Percentiles rank a stretch among this genome's conserved stretches.
Evolutionary conservation across 2,329 filamentous ascomycete species (phyloP).

Genomic region (Aureobasidium sp.): DNA sequence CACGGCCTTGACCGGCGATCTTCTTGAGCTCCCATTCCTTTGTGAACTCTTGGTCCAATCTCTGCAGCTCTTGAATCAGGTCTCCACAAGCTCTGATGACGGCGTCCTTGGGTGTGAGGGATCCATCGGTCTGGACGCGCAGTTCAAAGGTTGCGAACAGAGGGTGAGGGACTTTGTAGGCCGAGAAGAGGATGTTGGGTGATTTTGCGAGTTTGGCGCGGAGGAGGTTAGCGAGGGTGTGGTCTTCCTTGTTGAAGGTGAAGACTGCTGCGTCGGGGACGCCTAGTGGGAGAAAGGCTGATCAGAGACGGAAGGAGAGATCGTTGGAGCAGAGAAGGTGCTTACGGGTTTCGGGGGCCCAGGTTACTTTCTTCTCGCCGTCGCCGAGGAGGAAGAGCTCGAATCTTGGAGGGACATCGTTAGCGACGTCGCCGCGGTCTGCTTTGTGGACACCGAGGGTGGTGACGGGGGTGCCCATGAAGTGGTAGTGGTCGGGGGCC

Average conservation of each 20-base stretch:
- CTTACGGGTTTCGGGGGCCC: slow-evolving; percentile 81
- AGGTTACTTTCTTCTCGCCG: slow-evolving; percentile 88
- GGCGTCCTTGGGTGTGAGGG: slow-evolving; percentile 79
- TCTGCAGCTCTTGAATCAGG: slow-evolving; percentile 70
- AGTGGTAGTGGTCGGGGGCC: slow-evolving; percentile 13
- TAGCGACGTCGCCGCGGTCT: slow-evolving; percentile 12
- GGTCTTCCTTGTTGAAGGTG: slow-evolving; percentile 91
- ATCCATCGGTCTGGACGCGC: slow-evolving; percentile 85
- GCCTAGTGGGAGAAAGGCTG: slow-evolving; percentile 43
- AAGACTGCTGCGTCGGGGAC: slow-evolving; percentile 95
- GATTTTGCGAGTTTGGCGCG: slow-evolving; percentile 77
- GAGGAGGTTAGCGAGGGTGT: slow-evolving; percentile 87
- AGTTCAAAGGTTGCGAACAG: slow-evolving; percentile 50
- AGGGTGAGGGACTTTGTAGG: slow-evolving; percentile 61
- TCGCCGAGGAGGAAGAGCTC: slow-evolving; percentile 83
- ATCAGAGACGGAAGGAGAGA: not conserved
- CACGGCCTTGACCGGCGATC: slow-evolving; percentile 46
- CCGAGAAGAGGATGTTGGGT: slow-evolving; percentile 77
- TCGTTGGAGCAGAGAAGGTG: not conserved
- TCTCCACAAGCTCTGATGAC: slow-evolving; percentile 72
- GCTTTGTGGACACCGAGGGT: slow-evolving; percentile 11
- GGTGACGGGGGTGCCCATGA: slow-evolving; percentile 16
- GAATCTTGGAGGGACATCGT: slow-evolving; percentile 53
- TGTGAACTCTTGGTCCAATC: slow-evolving; percentile 78
- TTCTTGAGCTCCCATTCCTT: slow-evolving; percentile 85